Evolutionary conservation across 2,329 filamentous ascomycete species (phyloP), one percentile per base, ranked within the genome.

Genomic region (Capronia americana): DNA sequence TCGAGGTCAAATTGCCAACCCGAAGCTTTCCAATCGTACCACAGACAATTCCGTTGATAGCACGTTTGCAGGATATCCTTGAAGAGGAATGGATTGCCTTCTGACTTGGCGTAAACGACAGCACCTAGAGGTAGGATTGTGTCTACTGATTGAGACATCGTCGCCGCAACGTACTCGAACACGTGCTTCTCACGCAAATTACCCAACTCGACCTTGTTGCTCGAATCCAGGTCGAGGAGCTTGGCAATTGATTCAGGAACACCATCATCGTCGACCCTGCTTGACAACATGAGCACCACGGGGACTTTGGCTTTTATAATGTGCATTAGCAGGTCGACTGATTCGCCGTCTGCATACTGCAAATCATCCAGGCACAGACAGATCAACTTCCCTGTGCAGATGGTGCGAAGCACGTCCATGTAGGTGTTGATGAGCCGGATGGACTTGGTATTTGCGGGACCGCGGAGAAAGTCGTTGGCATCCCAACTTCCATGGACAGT

Each of bases 61-160:
- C 92, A 96, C 2, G 90, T 90, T 74, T 92, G 92, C 4, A 97
- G 85, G 86, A 97, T 96, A 78, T 97, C 92, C 63, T 92, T 86
- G 77, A 97, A 91, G 74, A 95, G 96, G 74, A 97, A 97, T 0
- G 93, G 90, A 68, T 96, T 97, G 1, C 93, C 93, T 28, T 87
- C 87, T 8, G 92, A 94, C 79, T 95, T 96, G 73, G 94, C 93
- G 76, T 96, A 91, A 5, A 97, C 88, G 10, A 97, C 91, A 6
- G 93, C 87, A 1, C 92, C 91, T 20, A 98, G 82, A 0, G 93
- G 89, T 0, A 91, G 81, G 0, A 95, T 86, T 55, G 92, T 90
- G 38, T 92, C 88, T 64, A 85, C 86, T 0, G 87, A 82, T 63
- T 92, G 86, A 73, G 91, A 92, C 57, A 98, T 85, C 0, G 93